These are phyloP conservation scores for Cinnamomum micranthum DNA, from an alignment of 164 flowering plant species.

Conservation along the genomic window DNA sequence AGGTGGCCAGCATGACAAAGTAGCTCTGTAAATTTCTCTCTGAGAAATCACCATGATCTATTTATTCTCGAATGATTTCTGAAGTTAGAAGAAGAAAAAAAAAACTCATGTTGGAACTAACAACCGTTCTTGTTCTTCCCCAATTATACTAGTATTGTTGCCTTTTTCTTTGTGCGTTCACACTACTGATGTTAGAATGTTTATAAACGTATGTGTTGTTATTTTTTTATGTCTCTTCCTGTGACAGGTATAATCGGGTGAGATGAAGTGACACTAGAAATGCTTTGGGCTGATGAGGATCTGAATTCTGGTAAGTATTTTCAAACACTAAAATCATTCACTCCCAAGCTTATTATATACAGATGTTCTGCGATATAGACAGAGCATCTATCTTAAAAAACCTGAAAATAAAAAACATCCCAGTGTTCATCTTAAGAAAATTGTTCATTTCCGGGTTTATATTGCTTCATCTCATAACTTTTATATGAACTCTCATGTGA, in stretches of 20 bases:
- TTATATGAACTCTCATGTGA: no score
- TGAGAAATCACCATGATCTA: conserved; percentile 15
- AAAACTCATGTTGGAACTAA: no score
- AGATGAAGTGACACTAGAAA: no score
- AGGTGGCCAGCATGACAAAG: conserved; percentile 43
- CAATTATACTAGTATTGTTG: background rate
- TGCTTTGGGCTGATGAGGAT: no score
- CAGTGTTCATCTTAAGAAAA: no score
- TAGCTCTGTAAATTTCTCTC: conserved; percentile 34
- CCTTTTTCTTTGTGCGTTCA: background rate
- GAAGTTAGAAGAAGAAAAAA: background rate
- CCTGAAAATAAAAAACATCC: no score
- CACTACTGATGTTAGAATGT: background rate
- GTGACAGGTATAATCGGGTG: background rate
- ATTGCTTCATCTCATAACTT: no score
- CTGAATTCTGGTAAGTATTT: background rate
- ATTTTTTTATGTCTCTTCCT: background rate
- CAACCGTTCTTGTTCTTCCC: background rate
- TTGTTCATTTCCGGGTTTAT: no score
- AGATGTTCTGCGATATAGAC: no score
- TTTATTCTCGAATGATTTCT: background rate
- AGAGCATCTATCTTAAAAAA: no score
- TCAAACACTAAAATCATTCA: background rate
- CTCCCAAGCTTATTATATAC: no score
- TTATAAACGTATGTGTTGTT: background rate